Conservation (phyloP, 2,329 filamentous ascomycete species). For the Chaetomium globosum region DNA sequence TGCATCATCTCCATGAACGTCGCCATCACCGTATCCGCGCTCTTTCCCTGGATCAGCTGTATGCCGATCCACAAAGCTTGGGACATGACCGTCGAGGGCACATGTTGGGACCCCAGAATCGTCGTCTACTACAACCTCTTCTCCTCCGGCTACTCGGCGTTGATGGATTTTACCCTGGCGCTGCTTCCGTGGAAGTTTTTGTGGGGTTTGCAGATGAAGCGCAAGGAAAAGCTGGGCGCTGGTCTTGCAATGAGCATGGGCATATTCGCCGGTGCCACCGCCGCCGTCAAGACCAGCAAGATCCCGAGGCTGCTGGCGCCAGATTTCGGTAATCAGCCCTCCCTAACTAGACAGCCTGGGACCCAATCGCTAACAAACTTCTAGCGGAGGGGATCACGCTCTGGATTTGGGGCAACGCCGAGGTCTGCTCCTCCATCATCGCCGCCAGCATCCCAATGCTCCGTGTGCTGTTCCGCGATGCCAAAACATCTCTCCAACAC, state of each 20-base stretch:
- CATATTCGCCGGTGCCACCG: constrained; percentile 31
- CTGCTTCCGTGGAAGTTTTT: constrained; percentile 40
- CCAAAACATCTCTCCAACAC: constrained; percentile 18
- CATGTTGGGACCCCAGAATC: constrained; percentile 36
- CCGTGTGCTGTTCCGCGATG: constrained; percentile 25
- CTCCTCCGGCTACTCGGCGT: constrained; percentile 33
- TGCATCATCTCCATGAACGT: constrained; percentile 41
- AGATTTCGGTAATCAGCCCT: constrained; percentile 25
- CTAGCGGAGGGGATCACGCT: constrained; percentile 22
- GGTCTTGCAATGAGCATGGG: constrained; percentile 42
- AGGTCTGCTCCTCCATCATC: constrained; percentile 21
- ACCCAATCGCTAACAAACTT: not conserved
- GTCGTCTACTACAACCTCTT: constrained; percentile 36
- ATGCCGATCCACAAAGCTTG: constrained; percentile 36
- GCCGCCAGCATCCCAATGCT: constrained; percentile 29
- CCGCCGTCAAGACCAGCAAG: constrained; percentile 28
- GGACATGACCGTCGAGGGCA: constrained; percentile 28
- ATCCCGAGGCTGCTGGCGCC: constrained; percentile 22
- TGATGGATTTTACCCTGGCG: constrained; percentile 39
- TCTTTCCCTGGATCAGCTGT: constrained; percentile 38
- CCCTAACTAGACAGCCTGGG: not conserved
- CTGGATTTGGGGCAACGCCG: constrained; percentile 25
- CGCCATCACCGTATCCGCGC: constrained; percentile 35
- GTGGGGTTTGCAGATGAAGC: constrained; percentile 40
- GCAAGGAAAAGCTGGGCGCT: constrained; percentile 40